phyloP scores from a whole-genome alignment of 805 yeast genomes.

The fission yeast (Schizosaccharomyces pombe) region DNA sequence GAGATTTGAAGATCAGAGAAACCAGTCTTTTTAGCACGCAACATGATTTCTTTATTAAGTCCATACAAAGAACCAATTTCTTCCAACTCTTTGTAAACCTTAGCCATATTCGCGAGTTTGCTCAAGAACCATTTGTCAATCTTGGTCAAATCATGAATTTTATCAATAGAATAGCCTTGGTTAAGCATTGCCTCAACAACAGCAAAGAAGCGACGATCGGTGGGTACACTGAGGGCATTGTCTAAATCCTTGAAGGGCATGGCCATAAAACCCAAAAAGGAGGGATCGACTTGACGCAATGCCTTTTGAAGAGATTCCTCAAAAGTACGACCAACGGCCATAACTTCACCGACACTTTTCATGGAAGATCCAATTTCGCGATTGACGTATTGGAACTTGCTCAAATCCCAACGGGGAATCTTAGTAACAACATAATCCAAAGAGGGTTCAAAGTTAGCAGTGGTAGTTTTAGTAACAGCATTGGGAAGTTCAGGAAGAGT shows the following conservation, averaged over 20 bases:
- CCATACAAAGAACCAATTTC: constrained; percentile 27
- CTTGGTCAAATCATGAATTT: constrained; percentile 73
- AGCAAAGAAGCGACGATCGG: constrained; percentile 93
- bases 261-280: constrained; percentile 78
- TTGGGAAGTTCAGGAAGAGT: constrained; percentile 79
- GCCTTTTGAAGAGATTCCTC: constrained; percentile 78
- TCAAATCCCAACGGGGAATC: constrained; percentile 97
- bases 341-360: constrained; percentile 98
- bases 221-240: constrained; percentile 55
- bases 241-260: constrained; percentile 52
- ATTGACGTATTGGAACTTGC: constrained; percentile 82
- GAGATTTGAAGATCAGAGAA: constrained; percentile 91
- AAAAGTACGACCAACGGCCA: constrained; percentile 91
- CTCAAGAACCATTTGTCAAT: constrained; percentile 90
- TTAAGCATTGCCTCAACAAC: constrained; percentile 91
- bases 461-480: constrained; percentile 80
- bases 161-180: constrained; percentile 75
- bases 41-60: constrained; percentile 44
- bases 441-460: constrained; percentile 94
- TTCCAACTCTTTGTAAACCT: constrained; percentile 64
- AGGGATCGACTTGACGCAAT: constrained; percentile 83
- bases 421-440: constrained; percentile 89
- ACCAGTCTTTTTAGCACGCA: constrained; percentile 75
- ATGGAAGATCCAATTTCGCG: constrained; percentile 70
- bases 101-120: constrained; percentile 81